Conservation (phyloP, 192 early-diverging fungal species). For the Chytriomyces hyalinus region DNA sequence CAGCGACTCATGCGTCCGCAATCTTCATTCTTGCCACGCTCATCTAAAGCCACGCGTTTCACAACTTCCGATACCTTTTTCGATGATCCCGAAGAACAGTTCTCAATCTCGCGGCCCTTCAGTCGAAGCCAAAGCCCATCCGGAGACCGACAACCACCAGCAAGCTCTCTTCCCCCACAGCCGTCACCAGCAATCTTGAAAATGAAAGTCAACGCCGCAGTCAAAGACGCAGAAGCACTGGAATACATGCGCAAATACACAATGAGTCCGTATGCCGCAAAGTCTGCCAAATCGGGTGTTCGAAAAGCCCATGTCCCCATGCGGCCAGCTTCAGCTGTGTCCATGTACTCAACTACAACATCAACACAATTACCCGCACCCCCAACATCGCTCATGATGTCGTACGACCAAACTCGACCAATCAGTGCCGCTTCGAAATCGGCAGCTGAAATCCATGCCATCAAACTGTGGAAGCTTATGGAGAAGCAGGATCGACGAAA, state of each 20-base stretch:
- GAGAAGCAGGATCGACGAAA: neutral
- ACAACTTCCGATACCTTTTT: slow-evolving; percentile 17
- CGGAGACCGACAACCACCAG: neutral
- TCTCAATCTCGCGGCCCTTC: neutral
- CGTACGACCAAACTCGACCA: slow-evolving; percentile 9
- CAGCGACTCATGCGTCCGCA: neutral
- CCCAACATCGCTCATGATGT: slow-evolving; percentile 20
- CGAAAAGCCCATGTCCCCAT: neutral
- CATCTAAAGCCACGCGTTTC: slow-evolving; percentile 6
- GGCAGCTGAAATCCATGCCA: slow-evolving; percentile 12
- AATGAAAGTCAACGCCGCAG: slow-evolving; percentile 34
- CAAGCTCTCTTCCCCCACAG: neutral
- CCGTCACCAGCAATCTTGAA: slow-evolving; percentile 38
- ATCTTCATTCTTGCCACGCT: neutral
- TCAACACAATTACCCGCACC: slow-evolving; percentile 15
- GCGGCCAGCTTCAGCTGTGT: neutral
- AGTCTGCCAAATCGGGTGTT: slow-evolving; percentile 26
- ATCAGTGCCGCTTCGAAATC: neutral
- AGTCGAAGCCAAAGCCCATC: neutral
- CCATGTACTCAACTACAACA: neutral
- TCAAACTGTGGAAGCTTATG: slow-evolving; percentile 21
- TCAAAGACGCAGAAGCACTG: slow-evolving; percentile 37
- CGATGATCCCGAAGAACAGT: neutral
- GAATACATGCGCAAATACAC: slow-evolving; percentile 38
- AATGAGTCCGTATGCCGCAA: slow-evolving; percentile 17